These are phyloP conservation scores for Saccharomycopsis sp. DNA, from an alignment of 805 yeast species.

Conservation along the genomic window DNA sequence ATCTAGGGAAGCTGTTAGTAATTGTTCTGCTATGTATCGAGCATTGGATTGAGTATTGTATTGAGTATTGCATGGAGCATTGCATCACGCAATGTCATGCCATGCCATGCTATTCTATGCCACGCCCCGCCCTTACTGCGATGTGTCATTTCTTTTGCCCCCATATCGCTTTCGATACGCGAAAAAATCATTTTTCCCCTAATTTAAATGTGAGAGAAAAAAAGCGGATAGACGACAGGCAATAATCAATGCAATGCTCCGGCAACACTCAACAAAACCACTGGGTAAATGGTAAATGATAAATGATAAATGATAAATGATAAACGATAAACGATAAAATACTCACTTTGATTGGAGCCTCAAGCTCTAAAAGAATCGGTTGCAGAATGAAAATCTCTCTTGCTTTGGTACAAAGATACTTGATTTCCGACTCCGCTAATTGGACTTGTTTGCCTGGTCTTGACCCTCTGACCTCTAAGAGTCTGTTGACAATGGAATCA, in stretches of 20 bases:
- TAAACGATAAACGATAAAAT: slow-evolving; percentile 21
- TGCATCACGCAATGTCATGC: no score
- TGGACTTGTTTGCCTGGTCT: slow-evolving; percentile 98
- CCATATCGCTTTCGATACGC: no score
- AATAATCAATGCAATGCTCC: background rate
- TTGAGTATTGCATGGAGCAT: no score
- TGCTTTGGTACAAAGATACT: slow-evolving; percentile 93
- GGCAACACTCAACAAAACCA: background rate
- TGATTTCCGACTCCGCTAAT: slow-evolving; percentile 87
- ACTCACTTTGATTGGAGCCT: slow-evolving; percentile 90
- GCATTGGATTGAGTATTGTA: no score
- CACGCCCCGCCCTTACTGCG: no score
- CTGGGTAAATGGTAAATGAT: no score
- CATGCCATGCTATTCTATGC: no score
- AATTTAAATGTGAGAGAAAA: slow-evolving; percentile 6
- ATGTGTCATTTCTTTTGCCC: background rate
- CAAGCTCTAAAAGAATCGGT: slow-evolving; percentile 90
- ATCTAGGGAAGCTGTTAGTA: no score
- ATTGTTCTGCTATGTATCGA: no score
- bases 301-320: no score
- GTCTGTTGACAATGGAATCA: slow-evolving; percentile 94
- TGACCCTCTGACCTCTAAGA: slow-evolving; percentile 95
- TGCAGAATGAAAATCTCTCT: slow-evolving; percentile 97
- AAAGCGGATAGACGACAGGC: slow-evolving; percentile 9
- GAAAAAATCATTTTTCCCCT: background rate